A percentile compares a stretch with the other conserved stretches of the same genome.
Conservation (phyloP, 345 rosid genomes). For the Tarenaya hassleriana region DNA sequence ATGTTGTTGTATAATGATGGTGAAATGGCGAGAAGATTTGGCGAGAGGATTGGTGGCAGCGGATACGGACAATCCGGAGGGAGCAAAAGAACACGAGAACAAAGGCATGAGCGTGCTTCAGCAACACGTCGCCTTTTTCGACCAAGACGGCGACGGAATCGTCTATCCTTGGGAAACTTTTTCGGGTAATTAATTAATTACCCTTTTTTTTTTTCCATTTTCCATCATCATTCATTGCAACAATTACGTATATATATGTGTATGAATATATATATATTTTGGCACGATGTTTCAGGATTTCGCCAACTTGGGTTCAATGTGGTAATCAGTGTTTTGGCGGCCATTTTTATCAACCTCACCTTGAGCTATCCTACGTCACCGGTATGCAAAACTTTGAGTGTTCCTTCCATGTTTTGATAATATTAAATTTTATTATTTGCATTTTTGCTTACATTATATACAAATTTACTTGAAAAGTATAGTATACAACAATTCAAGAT, state of each 20-base stretch:
- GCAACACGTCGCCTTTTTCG: slow-evolving; percentile 80
- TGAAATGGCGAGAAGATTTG: slow-evolving; percentile 39
- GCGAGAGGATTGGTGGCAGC: slow-evolving; percentile 75
- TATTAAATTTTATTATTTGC: not conserved
- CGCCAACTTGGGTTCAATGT: slow-evolving; percentile 59
- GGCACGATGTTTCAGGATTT: slow-evolving; percentile 31
- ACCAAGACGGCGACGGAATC: slow-evolving; percentile 61
- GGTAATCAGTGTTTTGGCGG: slow-evolving; percentile 34
- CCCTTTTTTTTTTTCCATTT: not conserved
- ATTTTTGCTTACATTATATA: not conserved
- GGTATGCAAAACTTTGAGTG: too few relatives aligned
- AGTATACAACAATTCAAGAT: not conserved
- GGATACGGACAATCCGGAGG: slow-evolving; percentile 59
- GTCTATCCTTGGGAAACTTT: slow-evolving; percentile 89
- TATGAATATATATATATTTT: not conserved
- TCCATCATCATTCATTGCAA: too few relatives aligned
- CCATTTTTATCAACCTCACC: slow-evolving; percentile 32
- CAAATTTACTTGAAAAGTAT: not conserved
- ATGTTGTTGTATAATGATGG: not conserved
- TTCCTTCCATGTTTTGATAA: too few relatives aligned
- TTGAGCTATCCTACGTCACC: slow-evolving; percentile 62
- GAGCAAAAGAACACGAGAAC: slow-evolving; percentile 51
- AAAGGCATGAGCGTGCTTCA: slow-evolving; percentile 67
- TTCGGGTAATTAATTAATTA: slow-evolving; percentile 30
- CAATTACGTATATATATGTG: not conserved